Conservation (phyloP, 177 flowering plant genomes). For the Telopea speciosissima region DNA sequence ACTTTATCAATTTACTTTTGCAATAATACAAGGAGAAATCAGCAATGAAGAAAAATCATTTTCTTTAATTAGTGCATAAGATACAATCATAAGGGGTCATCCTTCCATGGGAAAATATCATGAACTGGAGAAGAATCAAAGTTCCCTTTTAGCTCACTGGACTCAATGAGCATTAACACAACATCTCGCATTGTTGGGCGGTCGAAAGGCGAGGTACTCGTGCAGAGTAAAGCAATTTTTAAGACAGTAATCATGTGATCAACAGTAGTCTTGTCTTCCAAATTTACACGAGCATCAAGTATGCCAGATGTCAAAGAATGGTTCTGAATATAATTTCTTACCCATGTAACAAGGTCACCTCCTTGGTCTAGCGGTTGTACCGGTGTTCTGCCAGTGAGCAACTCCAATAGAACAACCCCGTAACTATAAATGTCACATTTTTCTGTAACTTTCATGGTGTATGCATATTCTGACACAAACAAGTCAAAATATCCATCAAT, state of each 20-base stretch:
- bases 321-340: slow-evolving; percentile 44
- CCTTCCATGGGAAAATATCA: slow-evolving; percentile 30
- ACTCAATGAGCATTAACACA: slow-evolving; percentile 73
- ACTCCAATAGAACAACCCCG: slow-evolving; percentile 80
- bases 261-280: slow-evolving; percentile 33
- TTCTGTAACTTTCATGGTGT: slow-evolving; percentile 90
- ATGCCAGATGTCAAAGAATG: slow-evolving; percentile 54
- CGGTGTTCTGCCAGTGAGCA: slow-evolving; percentile 73
- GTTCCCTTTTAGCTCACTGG: slow-evolving; percentile 38
- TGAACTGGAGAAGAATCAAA: slow-evolving; percentile 22
- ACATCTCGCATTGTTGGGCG: slow-evolving; percentile 94
- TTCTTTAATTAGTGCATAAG: slow-evolving; percentile 11
- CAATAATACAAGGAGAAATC: slow-evolving; percentile 24
- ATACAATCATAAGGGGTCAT: slow-evolving; percentile 24
- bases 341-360: slow-evolving; percentile 83
- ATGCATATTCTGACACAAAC: slow-evolving; percentile 66
- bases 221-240: slow-evolving; percentile 78
- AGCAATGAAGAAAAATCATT: slow-evolving; percentile 18
- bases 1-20: slow-evolving; percentile 11
- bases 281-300: slow-evolving; percentile 61
- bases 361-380: slow-evolving; percentile 88
- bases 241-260: slow-evolving; percentile 75
- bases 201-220: slow-evolving; percentile 58
- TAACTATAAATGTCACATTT: slow-evolving; percentile 82
- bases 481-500: slow-evolving; percentile 2